Conservation (phyloP, 2,329 filamentous ascomycete species). For the Cordyceps militaris region DNA sequence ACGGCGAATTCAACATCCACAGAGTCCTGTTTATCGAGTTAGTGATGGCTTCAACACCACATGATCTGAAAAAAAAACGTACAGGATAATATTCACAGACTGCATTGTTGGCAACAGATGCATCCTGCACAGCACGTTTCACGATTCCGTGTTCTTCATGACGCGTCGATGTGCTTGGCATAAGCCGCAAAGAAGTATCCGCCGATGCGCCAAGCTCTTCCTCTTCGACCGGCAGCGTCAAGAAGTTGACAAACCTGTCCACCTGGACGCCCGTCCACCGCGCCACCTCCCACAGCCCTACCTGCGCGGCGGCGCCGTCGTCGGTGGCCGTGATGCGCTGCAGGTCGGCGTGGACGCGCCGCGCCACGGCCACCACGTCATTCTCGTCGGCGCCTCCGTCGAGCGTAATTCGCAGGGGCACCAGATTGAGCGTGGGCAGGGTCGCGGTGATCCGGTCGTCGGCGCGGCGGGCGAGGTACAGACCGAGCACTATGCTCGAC, state of each 20-base stretch:
- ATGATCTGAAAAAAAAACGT: conserved; percentile 11
- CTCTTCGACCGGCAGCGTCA: conserved; percentile 42
- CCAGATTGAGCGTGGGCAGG: conserved; percentile 71
- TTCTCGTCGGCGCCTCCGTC: conserved; percentile 27
- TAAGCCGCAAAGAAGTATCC: background rate
- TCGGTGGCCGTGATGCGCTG: conserved; percentile 48
- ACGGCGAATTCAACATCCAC: conserved; percentile 36
- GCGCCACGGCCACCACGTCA: conserved; percentile 45
- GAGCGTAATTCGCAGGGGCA: conserved; percentile 58
- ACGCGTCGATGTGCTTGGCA: background rate
- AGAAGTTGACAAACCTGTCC: conserved; percentile 74
- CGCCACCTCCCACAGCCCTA: conserved; percentile 62
- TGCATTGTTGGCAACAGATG: conserved; percentile 18
- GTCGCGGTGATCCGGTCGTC: conserved; percentile 39
- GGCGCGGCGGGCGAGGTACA: conserved; percentile 76
- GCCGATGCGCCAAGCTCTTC: background rate
- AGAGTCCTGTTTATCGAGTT: conserved; percentile 25
- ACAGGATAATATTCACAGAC: conserved; percentile 23
- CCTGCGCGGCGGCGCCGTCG: conserved; percentile 47
- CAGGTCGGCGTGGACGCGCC: conserved; percentile 60
- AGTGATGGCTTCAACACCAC: background rate
- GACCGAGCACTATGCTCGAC: too few relatives aligned
- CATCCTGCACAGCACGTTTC: background rate
- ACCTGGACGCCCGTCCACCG: conserved; percentile 68
- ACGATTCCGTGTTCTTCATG: background rate